Conservation (phyloP, 768 basidiomycete genomes). For the Pleurotus salmoneostramineus region DNA sequence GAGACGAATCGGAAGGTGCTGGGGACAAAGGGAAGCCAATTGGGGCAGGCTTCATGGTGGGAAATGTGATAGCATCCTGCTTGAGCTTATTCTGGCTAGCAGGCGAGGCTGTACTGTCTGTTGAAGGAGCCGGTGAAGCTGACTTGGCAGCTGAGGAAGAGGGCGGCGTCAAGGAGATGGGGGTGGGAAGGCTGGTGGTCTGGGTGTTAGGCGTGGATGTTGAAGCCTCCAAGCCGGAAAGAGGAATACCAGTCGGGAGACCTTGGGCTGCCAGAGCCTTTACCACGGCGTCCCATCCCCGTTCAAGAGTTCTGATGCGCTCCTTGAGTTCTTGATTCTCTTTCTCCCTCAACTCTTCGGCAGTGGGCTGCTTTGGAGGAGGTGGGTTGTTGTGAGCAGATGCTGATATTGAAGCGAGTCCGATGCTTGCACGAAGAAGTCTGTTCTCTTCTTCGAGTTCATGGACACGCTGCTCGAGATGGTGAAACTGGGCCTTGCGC, state of each 20-base stretch:
- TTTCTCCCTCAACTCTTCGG: conserved; percentile 41
- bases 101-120: conserved; percentile 13
- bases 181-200: conserved; percentile 18
- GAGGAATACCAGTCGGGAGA: conserved; percentile 42
- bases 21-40: conserved; percentile 34
- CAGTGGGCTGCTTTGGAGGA: conserved; percentile 25
- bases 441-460: conserved; percentile 86
- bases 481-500: conserved; percentile 77
- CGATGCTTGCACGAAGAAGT: conserved; percentile 55
- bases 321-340: conserved; percentile 78
- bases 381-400: conserved; percentile 14
- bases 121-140: conserved; percentile 17
- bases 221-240: conserved; percentile 13
- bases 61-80: conserved; percentile 12
- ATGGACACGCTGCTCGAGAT: conserved; percentile 61
- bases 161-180: conserved; percentile 16
- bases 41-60: conserved; percentile 22
- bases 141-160: conserved; percentile 20
- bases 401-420: conserved; percentile 20
- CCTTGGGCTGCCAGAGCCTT: conserved; percentile 72
- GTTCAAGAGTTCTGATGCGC: conserved; percentile 74
- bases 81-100: not conserved
- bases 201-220: conserved; percentile 16
- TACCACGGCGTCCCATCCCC: conserved; percentile 77
- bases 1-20: conserved; percentile 36